Percentiles rank a stretch among this genome's conserved stretches.
phyloP scores from a whole-genome alignment of 2,329 filamentous ascomycete species.

The Paracoccidioides lutzii region DNA sequence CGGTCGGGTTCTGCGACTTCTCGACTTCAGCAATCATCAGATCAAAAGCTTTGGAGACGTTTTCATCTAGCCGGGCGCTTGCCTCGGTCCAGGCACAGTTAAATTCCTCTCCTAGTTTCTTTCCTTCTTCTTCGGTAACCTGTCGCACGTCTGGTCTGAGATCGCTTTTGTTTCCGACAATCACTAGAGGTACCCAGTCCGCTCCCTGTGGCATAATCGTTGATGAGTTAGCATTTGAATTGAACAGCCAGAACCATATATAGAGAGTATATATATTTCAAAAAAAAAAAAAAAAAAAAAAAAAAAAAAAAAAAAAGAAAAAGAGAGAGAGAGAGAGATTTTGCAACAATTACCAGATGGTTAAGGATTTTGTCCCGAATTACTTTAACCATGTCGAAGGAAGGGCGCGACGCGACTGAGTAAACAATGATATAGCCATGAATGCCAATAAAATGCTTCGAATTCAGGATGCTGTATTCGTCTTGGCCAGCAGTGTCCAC shows the following conservation, averaged over 20 bases:
- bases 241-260: neutral
- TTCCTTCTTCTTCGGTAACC: conserved; percentile 73
- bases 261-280: neutral
- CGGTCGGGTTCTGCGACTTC: conserved; percentile 79
- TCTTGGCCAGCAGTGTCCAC: conserved; percentile 98
- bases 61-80: conserved; percentile 85
- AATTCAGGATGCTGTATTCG: conserved; percentile 97
- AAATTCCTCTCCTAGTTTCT: conserved; percentile 71
- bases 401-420: conserved; percentile 85
- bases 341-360: conserved; percentile 55
- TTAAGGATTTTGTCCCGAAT: conserved; percentile 96
- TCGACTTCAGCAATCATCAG: conserved; percentile 90
- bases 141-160: conserved; percentile 85
- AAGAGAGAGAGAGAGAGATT: neutral
- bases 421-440: conserved; percentile 98
- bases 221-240: conserved; percentile 4
- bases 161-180: conserved; percentile 96
- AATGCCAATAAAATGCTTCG: conserved; percentile 97
- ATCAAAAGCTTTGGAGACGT: conserved; percentile 86
- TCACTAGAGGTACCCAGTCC: conserved; percentile 81
- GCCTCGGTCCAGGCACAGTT: conserved; percentile 92
- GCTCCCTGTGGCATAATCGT: conserved; percentile 51
- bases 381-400: conserved; percentile 93
- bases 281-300: neutral
- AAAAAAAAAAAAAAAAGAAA: neutral